These are phyloP conservation scores for Botryosphaeria dothidea DNA, from an alignment of 2,329 filamentous ascomycete genomes.

Conservation along the genomic window DNA sequence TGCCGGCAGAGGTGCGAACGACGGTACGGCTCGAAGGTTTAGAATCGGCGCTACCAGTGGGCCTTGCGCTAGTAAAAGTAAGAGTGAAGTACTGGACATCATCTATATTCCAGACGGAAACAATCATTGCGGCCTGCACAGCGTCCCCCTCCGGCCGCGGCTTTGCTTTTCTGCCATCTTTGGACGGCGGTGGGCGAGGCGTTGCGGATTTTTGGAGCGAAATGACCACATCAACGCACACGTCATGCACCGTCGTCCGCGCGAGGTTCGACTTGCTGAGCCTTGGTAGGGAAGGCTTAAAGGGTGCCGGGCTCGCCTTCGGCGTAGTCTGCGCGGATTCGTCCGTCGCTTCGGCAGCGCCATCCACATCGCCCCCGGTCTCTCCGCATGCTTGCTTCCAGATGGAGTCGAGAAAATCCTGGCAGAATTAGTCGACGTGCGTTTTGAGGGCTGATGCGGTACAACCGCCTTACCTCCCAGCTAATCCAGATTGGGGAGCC, in stretches of 20 bases:
- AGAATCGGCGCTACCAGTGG: conserved; percentile 14
- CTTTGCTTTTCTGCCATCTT: conserved; percentile 26
- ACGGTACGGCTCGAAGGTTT: conserved; percentile 40
- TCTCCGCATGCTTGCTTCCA: conserved; percentile 37
- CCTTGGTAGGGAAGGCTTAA: conserved; percentile 24
- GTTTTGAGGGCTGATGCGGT: neutral
- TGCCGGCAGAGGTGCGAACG: conserved; percentile 41
- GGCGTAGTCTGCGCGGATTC: conserved; percentile 8
- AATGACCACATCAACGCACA: conserved; percentile 68
- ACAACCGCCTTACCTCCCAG: conserved; percentile 45
- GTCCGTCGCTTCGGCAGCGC: neutral
- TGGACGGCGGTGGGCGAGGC: neutral
- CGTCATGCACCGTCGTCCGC: conserved; percentile 55
- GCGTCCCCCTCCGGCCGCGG: conserved; percentile 26
- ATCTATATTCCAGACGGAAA: conserved; percentile 72
- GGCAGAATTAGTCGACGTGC: conserved; percentile 1
- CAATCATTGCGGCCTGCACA: conserved; percentile 71
- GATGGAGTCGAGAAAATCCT: conserved; percentile 47
- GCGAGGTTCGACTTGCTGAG: conserved; percentile 39
- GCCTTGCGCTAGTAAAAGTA: conserved; percentile 65
- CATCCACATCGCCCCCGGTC: conserved; percentile 7
- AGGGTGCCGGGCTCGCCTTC: conserved; percentile 17
- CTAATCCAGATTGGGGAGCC: conserved; percentile 55
- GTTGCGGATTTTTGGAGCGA: conserved; percentile 41
- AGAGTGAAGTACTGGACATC: conserved; percentile 70